phyloP scores from a whole-genome alignment of 2,329 filamentous ascomycete species.

The Aspergillus candidus region DNA sequence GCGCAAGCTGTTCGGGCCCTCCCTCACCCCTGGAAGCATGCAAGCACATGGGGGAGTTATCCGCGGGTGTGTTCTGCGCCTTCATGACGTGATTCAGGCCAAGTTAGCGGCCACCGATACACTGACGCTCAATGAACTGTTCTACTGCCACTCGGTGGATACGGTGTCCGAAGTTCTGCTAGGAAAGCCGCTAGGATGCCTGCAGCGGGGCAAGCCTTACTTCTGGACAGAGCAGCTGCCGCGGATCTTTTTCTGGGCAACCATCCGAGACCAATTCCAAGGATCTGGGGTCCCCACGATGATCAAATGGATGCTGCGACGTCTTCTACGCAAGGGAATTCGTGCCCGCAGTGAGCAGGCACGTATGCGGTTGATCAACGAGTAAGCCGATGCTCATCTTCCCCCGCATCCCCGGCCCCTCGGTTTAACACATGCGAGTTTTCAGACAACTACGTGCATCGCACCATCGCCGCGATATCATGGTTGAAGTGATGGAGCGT shows the following conservation, averaged over 20 bases:
- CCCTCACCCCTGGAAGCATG: conserved; percentile 18
- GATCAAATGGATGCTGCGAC: conserved; percentile 23
- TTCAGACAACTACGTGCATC: conserved; percentile 17
- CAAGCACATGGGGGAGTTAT: conserved; percentile 18
- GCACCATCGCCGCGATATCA: conserved; percentile 20
- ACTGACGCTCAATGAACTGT: conserved; percentile 16
- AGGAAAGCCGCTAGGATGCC: conserved; percentile 20
- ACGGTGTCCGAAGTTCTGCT: conserved; percentile 21
- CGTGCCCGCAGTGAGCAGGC: conserved; percentile 17
- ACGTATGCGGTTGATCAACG: conserved; percentile 20
- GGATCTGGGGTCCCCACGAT: conserved; percentile 20
- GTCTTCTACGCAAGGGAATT: conserved; percentile 20
- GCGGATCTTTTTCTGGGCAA: conserved; percentile 24
- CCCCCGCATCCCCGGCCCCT: neutral
- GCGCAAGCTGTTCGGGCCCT: conserved; percentile 21
- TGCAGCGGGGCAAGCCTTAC: conserved; percentile 19
- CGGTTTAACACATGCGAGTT: neutral
- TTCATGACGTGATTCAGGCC: conserved; percentile 14
- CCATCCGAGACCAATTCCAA: conserved; percentile 21
- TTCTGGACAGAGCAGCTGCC: conserved; percentile 24
- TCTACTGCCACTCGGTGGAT: conserved; percentile 22
- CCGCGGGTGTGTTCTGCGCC: conserved; percentile 15
- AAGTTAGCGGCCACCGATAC: conserved; percentile 6
- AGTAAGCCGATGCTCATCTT: conserved; percentile 10
- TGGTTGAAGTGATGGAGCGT: conserved; percentile 23